These are phyloP conservation scores for Hygrocybe coccinea DNA, from an alignment of 768 basidiomycete genomes.

Conservation along the genomic window DNA sequence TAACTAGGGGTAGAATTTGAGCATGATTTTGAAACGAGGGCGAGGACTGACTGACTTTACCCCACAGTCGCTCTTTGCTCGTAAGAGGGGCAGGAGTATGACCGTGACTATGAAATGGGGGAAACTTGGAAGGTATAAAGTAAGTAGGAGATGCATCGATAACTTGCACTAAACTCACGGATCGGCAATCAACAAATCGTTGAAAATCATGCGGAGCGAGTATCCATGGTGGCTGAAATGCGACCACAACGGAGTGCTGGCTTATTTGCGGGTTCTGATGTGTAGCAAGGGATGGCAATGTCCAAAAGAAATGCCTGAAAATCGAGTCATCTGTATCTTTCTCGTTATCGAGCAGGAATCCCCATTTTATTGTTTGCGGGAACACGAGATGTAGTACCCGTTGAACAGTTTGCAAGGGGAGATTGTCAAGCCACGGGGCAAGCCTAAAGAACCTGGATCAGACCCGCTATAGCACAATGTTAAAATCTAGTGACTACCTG, in stretches of 20 bases:
- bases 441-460: conserved; percentile 32
- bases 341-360: conserved; percentile 33
- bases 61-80: conserved; percentile 55
- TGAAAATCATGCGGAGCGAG: conserved; percentile 50
- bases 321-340: conserved; percentile 36
- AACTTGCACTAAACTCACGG: conserved; percentile 26
- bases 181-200: conserved; percentile 45
- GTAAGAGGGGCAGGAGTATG: conserved; percentile 30
- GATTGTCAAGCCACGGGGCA: conserved; percentile 44
- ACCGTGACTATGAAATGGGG: conserved; percentile 32
- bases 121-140: conserved; percentile 33
- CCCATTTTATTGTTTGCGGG: conserved; percentile 41
- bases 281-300: conserved; percentile 7
- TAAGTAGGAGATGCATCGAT: conserved; percentile 7
- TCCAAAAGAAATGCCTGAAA: conserved; percentile 46
- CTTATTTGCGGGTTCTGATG: conserved; percentile 17
- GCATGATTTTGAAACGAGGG: neutral
- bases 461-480: neutral
- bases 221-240: conserved; percentile 59
- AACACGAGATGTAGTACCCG: conserved; percentile 42
- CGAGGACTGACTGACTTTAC: conserved; percentile 39
- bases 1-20: conserved; percentile 31
- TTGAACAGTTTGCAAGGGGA: conserved; percentile 50
- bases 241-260: conserved; percentile 42
- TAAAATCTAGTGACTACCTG: conserved; percentile 32